phyloP scores from a whole-genome alignment of 1,284 basidiomycete genomes.

The Golubevia pallescens region DNA sequence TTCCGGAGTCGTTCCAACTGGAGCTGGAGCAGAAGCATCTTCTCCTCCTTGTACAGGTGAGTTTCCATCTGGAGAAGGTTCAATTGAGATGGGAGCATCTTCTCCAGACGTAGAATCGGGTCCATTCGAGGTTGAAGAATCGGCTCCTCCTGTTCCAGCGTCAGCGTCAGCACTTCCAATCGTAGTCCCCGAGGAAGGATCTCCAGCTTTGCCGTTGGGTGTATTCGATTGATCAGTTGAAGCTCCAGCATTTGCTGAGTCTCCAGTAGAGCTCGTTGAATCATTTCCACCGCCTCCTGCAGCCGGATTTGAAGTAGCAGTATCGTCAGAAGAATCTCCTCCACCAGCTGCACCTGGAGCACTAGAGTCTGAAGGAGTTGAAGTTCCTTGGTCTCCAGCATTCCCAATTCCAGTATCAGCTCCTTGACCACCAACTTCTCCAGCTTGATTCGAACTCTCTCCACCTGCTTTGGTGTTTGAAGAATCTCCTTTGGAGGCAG shows the following conservation, averaged over 20 bases:
- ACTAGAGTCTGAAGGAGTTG: not conserved
- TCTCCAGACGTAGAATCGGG: not conserved
- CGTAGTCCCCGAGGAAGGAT: too few species aligned
- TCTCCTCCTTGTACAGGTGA: too few species aligned
- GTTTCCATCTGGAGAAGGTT: not conserved
- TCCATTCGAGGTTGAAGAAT: not conserved
- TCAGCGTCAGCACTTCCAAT: not conserved
- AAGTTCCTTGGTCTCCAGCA: not conserved
- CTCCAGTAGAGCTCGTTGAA: too few species aligned
- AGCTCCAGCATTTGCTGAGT: too few species aligned
- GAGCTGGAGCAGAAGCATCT: not conserved
- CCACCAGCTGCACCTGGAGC: not conserved
- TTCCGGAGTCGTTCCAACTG: not conserved
- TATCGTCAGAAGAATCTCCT: not conserved
- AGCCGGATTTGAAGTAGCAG: not conserved
- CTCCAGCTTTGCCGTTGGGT: too few species aligned
- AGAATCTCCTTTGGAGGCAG: not conserved
- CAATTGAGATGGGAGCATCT: not conserved
- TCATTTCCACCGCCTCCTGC: not conserved
- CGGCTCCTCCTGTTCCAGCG: not conserved
- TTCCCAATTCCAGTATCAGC: not conserved
- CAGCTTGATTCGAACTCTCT: not conserved
- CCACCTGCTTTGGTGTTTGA: not conserved
- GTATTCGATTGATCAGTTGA: too few species aligned
- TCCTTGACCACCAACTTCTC: not conserved